These are phyloP conservation scores for Penicillium parvum DNA, from an alignment of 495 filamentous ascomycete species.

Conservation along the genomic window DNA sequence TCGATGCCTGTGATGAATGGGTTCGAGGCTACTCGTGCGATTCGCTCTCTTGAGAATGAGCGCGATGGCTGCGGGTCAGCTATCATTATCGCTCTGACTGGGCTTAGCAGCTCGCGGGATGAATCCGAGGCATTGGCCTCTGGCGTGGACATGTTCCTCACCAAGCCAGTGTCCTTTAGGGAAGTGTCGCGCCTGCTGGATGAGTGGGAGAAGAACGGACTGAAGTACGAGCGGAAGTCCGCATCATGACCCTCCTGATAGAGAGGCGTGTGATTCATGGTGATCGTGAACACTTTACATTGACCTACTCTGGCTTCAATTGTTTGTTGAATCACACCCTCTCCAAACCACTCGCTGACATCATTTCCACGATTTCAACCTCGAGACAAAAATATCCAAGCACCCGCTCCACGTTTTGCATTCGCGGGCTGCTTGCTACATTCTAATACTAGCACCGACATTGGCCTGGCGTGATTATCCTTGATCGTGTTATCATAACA, in stretches of 20 bases:
- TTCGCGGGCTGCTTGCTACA: neutral
- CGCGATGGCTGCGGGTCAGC: constrained; percentile 33
- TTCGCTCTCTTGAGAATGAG: constrained; percentile 57
- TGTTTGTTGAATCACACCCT: no score
- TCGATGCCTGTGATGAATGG: constrained; percentile 77
- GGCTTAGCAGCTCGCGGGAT: constrained; percentile 57
- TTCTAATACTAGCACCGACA: neutral
- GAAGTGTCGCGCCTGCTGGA: constrained; percentile 44
- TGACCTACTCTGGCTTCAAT: no score
- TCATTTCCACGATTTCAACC: no score
- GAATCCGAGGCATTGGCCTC: constrained; percentile 62
- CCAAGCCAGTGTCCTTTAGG: constrained; percentile 61
- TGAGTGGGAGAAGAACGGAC: constrained; percentile 40
- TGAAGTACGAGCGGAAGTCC: constrained; percentile 12
- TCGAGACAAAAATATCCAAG: neutral
- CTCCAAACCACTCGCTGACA: no score
- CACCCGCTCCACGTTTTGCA: neutral
- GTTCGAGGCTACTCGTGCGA: constrained; percentile 65
- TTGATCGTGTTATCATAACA: constrained; percentile 15
- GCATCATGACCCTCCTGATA: neutral
- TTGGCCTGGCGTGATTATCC: constrained; percentile 4
- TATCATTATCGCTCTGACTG: constrained; percentile 67
- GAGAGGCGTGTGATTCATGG: no score
- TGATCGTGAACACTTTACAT: neutral
- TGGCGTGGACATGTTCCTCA: constrained; percentile 69